Evolutionary conservation across 106 monocot species (phyloP).

Genomic region (Phalaenopsis equestris): DNA sequence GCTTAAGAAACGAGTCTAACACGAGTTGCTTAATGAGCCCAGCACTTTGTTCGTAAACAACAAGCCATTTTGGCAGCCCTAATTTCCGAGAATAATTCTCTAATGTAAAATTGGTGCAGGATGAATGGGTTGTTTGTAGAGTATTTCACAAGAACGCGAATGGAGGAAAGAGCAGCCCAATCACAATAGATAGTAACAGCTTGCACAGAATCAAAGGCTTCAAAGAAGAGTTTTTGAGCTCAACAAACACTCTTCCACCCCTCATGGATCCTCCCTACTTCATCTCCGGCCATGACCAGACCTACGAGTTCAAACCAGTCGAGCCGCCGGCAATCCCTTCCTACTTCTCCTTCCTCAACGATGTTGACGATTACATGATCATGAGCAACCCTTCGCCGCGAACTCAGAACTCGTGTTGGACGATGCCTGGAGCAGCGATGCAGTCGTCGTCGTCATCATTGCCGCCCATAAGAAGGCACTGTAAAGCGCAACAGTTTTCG

Average conservation of each 20-base stretch:
- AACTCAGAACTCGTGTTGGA: neutral
- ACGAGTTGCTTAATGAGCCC: too few relatives aligned
- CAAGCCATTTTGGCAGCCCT: neutral
- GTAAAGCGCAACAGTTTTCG: neutral
- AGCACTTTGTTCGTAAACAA: too few relatives aligned
- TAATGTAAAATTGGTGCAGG: neutral
- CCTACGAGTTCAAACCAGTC: neutral
- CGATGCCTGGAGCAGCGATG: neutral
- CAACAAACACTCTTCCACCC: neutral
- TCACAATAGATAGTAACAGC: neutral
- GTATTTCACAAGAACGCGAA: conserved; percentile 5
- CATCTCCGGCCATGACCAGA: neutral
- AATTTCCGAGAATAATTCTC: neutral
- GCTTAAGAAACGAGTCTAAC: too few relatives aligned
- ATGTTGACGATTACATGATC: neutral
- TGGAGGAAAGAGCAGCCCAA: neutral
- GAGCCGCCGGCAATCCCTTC: neutral
- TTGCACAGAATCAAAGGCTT: neutral
- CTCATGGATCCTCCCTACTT: neutral
- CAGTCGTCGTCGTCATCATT: neutral
- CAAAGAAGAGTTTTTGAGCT: neutral
- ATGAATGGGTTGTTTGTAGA: conserved; percentile 14
- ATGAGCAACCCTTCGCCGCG: neutral
- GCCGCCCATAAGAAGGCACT: neutral
- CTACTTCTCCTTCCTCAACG: neutral